A percentile compares a stretch with the other conserved stretches of the same genome.
Evolutionary conservation across 768 basidiomycete species (phyloP).

Genomic region (Suillus alpinus): DNA sequence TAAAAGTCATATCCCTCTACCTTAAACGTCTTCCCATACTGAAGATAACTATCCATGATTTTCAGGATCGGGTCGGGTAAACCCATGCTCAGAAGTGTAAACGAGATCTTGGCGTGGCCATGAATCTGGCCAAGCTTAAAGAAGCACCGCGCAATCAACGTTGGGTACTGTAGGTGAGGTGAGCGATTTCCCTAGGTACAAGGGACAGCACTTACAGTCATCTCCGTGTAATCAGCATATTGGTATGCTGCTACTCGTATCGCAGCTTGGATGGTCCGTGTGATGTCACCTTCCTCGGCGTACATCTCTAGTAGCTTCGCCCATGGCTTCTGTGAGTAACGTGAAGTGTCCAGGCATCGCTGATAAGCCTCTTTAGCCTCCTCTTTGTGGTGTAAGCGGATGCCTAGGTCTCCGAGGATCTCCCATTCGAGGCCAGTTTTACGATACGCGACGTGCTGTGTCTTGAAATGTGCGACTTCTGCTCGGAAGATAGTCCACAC

Average conservation of each 20-base stretch:
- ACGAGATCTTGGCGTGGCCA: slow-evolving; percentile 91
- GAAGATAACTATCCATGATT: slow-evolving; percentile 90
- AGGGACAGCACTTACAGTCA: slow-evolving; percentile 57
- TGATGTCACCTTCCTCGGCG: slow-evolving; percentile 94
- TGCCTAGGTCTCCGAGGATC: slow-evolving; percentile 90
- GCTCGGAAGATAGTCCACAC: slow-evolving; percentile 99
- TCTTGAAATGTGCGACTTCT: slow-evolving; percentile 98
- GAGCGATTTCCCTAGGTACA: not conserved
- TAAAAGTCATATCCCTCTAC: slow-evolving; percentile 85
- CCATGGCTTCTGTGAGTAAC: slow-evolving; percentile 93
- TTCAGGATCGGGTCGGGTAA: slow-evolving; percentile 86
- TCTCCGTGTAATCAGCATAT: slow-evolving; percentile 85
- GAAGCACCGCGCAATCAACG: slow-evolving; percentile 83
- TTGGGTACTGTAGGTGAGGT: slow-evolving; percentile 65
- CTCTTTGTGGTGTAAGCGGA: slow-evolving; percentile 94
- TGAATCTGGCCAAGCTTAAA: slow-evolving; percentile 94
- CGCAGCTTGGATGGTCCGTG: slow-evolving; percentile 85
- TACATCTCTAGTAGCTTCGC: slow-evolving; percentile 92
- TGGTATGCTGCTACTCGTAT: slow-evolving; percentile 93
- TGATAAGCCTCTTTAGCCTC: slow-evolving; percentile 98
- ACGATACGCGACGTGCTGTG: slow-evolving; percentile 95
- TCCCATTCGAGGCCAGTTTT: slow-evolving; percentile 99
- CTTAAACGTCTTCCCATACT: slow-evolving; percentile 84
- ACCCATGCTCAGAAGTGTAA: slow-evolving; percentile 91
- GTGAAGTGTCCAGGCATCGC: slow-evolving; percentile 81